These are phyloP conservation scores for Isabelozyma heimii DNA, from an alignment of 805 yeast species.

Conservation along the genomic window DNA sequence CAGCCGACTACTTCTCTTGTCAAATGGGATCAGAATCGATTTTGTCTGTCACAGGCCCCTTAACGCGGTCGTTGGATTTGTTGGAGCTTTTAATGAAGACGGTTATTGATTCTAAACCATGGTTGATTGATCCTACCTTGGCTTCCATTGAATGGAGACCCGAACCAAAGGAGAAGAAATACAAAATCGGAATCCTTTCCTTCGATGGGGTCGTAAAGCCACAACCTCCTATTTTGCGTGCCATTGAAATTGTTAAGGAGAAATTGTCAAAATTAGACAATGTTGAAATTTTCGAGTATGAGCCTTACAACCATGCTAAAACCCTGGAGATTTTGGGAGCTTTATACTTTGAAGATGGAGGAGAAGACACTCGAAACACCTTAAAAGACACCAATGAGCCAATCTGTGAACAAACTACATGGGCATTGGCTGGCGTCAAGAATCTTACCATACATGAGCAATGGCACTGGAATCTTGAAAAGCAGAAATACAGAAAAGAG, in stretches of 20 bases:
- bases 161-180: constrained; percentile 24
- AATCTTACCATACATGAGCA: constrained; percentile 9
- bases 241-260: constrained; percentile 2
- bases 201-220: constrained; percentile 15
- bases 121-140: constrained; percentile 48
- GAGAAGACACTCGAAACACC: constrained; percentile 11
- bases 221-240: constrained; percentile 15
- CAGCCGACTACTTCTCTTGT: constrained; percentile 20
- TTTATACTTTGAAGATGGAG: constrained; percentile 14
- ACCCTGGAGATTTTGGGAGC: constrained; percentile 7
- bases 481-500: constrained; percentile 13
- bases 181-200: constrained; percentile 8
- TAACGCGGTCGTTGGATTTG: constrained; percentile 24
- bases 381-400: constrained; percentile 9
- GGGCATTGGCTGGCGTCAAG: constrained; percentile 9
- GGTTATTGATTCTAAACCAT: constrained; percentile 48
- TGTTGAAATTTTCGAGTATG: constrained; percentile 7
- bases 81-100: constrained; percentile 48
- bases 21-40: constrained; percentile 14
- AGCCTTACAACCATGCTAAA: constrained; percentile 9
- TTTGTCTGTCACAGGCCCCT: constrained; percentile 37
- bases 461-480: constrained; percentile 14
- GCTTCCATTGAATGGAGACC: constrained; percentile 52
- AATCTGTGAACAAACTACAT: constrained; percentile 8
- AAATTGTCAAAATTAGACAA: not conserved